A percentile compares a stretch with the other conserved stretches of the same genome.
Evolutionary conservation across 176 grass and related monocot genomes (phyloP).

Genomic region (Cenchrus purpureus): DNA sequence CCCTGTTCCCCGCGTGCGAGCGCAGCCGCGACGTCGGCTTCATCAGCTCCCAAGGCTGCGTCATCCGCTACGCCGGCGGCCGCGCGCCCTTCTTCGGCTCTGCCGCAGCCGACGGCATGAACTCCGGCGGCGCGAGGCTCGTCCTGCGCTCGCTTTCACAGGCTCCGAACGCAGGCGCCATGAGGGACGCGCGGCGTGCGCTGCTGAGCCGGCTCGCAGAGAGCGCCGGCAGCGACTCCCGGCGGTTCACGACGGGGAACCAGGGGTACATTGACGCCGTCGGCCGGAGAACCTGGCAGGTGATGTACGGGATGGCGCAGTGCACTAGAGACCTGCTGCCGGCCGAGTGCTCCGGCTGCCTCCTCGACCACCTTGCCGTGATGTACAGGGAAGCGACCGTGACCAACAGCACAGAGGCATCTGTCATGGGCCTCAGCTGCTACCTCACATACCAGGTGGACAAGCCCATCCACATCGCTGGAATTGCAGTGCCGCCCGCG

Average conservation of each 20-base stretch:
- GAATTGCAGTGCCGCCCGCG: not conserved
- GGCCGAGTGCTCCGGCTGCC: not conserved
- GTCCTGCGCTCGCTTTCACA: rapidly evolving
- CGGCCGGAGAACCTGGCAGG: not conserved
- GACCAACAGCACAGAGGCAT: not conserved
- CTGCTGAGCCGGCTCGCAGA: not conserved
- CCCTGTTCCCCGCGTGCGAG: not conserved
- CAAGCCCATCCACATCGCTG: not conserved
- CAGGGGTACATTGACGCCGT: not conserved
- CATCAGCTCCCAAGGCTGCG: not conserved
- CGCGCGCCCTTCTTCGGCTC: not conserved
- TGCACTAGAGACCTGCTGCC: conserved; percentile 43
- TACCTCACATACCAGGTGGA: not conserved
- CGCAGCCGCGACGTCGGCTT: not conserved
- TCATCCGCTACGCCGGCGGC: not conserved
- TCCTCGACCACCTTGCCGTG: not conserved
- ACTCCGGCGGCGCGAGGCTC: not conserved
- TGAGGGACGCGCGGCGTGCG: not conserved
- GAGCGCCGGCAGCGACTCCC: not conserved
- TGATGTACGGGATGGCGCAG: conserved; percentile 48
- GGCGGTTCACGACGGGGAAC: not conserved
- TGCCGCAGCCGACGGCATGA: not conserved
- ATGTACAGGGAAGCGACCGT: not conserved
- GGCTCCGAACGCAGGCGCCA: not conserved
- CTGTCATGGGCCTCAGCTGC: not conserved